Conservation (phyloP, 2,329 filamentous ascomycete genomes). For the Monilinia polystroma region DNA sequence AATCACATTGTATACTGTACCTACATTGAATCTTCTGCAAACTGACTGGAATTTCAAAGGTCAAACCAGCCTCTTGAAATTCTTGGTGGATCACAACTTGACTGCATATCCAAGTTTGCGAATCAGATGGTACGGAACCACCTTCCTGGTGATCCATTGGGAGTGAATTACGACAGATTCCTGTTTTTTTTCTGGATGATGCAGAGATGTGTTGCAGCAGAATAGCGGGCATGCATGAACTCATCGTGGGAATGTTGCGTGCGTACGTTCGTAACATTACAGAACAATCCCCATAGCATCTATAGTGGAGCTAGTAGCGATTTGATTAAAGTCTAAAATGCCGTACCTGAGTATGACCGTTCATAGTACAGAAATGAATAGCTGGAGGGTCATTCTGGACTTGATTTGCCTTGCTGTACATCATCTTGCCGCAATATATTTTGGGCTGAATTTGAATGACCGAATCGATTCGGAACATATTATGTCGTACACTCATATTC, state of each 20-base stretch:
- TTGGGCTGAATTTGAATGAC: not conserved
- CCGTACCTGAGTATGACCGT: not conserved
- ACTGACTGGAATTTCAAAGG: not conserved
- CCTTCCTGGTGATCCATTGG: not conserved
- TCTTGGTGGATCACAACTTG: not conserved
- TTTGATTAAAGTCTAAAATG: constrained; percentile 3
- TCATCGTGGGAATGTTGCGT: constrained; percentile 1
- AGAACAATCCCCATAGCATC: constrained; percentile 1
- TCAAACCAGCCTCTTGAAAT: not conserved
- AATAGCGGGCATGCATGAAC: constrained; percentile 14
- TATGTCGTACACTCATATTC: too few relatives aligned
- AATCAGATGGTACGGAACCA: not conserved
- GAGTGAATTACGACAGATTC: not conserved
- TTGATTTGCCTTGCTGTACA: not conserved
- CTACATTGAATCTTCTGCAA: not conserved
- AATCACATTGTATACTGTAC: not conserved
- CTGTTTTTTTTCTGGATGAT: not conserved
- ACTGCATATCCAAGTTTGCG: not conserved
- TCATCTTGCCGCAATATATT: not conserved
- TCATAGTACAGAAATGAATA: not conserved
- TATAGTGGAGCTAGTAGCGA: constrained; percentile 2
- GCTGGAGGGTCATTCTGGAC: not conserved
- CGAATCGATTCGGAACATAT: not conserved
- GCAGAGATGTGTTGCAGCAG: not conserved
- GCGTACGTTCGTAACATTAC: not conserved